These are phyloP conservation scores for Aspergillus pseudonomiae DNA, from an alignment of 2,329 filamentous ascomycete genomes.

Conservation along the genomic window DNA sequence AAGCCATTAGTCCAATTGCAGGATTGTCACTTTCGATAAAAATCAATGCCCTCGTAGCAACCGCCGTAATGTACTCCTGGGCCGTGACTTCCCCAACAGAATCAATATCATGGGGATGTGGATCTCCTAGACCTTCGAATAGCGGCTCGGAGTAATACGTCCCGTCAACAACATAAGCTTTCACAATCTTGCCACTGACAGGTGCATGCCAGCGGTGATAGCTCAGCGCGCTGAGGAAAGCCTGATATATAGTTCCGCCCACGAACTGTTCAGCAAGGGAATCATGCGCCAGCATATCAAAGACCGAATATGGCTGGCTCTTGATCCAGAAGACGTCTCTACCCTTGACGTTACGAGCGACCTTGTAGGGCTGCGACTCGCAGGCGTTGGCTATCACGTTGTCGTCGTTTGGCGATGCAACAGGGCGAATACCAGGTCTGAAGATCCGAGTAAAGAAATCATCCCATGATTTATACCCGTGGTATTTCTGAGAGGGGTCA, in stretches of 20 bases:
- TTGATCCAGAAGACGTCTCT: constrained; percentile 71
- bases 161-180: constrained; percentile 62
- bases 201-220: constrained; percentile 76
- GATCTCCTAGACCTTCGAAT: constrained; percentile 50
- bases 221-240: constrained; percentile 66
- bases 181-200: constrained; percentile 63
- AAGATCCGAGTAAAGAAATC: constrained; percentile 69
- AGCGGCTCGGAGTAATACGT: constrained; percentile 69
- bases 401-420: constrained; percentile 56
- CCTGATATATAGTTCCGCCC: constrained; percentile 70
- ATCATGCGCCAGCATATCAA: constrained; percentile 66
- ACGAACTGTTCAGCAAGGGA: constrained; percentile 55
- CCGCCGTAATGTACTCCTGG: constrained; percentile 67
- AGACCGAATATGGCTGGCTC: constrained; percentile 67
- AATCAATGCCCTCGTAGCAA: constrained; percentile 72
- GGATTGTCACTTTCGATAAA: constrained; percentile 70
- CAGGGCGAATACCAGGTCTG: constrained; percentile 57
- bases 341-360: constrained; percentile 54
- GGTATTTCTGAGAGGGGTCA: constrained; percentile 22
- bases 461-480: constrained; percentile 69
- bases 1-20: constrained; percentile 68
- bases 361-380: constrained; percentile 63
- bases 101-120: constrained; percentile 34
- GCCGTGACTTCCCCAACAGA: constrained; percentile 39
- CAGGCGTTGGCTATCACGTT: constrained; percentile 64